Evolutionary conservation across 768 basidiomycete genomes (phyloP).

Genomic region (Collybia nuda): DNA sequence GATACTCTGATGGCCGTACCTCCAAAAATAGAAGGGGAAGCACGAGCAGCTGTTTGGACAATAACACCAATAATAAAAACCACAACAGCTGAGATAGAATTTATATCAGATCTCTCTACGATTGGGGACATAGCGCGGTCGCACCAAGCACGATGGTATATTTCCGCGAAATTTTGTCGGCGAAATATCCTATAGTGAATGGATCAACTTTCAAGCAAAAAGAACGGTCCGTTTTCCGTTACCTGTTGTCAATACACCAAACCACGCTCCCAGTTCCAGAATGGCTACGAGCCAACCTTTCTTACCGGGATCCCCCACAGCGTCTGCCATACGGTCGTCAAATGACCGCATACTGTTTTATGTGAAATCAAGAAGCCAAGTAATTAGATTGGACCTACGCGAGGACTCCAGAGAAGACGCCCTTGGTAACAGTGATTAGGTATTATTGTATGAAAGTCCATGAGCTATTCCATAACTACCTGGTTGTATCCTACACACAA

Average conservation of each 20-base stretch:
- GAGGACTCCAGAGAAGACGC: slow-evolving; percentile 77
- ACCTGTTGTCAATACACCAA: slow-evolving; percentile 73
- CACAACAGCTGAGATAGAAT: slow-evolving; percentile 43
- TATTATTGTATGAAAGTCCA: neutral
- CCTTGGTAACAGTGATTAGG: slow-evolving; percentile 31
- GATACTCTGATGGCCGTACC: slow-evolving; percentile 25
- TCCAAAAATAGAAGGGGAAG: slow-evolving; percentile 65
- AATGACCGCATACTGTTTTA: slow-evolving; percentile 48
- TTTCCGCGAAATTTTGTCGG: slow-evolving; percentile 73
- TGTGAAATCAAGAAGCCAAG: neutral
- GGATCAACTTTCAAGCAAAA: neutral
- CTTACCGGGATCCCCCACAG: slow-evolving; percentile 46
- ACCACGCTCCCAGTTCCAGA: slow-evolving; percentile 75
- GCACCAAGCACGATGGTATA: slow-evolving; percentile 65
- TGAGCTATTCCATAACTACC: slow-evolving; percentile 25
- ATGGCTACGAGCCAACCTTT: slow-evolving; percentile 78
- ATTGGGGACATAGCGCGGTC: slow-evolving; percentile 5
- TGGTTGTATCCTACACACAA: slow-evolving; percentile 58
- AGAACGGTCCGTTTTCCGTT: neutral
- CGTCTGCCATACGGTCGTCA: slow-evolving; percentile 52
- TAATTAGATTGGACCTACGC: slow-evolving; percentile 29
- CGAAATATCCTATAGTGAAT: slow-evolving; percentile 45
- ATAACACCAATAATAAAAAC: slow-evolving; percentile 74
- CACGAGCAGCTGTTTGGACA: slow-evolving; percentile 62
- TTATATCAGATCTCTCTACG: slow-evolving; percentile 4